phyloP scores from a whole-genome alignment of 2,329 filamentous ascomycete species.

The Acrodontium crateriforme region DNA sequence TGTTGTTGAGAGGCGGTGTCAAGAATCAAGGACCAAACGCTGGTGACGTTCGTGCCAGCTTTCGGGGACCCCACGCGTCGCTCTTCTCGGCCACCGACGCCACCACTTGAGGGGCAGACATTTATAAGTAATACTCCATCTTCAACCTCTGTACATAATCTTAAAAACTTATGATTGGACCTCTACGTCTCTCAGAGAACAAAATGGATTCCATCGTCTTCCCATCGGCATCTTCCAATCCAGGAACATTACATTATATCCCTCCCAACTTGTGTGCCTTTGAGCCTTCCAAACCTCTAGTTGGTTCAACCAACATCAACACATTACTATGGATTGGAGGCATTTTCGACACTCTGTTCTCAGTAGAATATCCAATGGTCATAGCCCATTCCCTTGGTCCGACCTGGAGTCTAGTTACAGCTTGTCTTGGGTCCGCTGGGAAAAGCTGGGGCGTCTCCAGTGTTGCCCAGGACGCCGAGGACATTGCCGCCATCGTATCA shows the following conservation, averaged over 20 bases:
- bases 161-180: no score
- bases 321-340: slow-evolving; percentile 58
- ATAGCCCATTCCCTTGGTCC: slow-evolving; percentile 36
- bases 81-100: no score
- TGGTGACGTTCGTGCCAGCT: no score
- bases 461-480: slow-evolving; percentile 39
- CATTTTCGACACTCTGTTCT: slow-evolving; percentile 55
- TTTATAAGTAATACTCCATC: no score
- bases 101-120: no score
- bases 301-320: slow-evolving; percentile 29
- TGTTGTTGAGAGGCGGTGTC: no score
- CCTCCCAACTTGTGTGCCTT: slow-evolving; percentile 30
- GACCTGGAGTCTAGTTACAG: slow-evolving; percentile 37
- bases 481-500: slow-evolving; percentile 37
- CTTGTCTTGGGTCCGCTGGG: slow-evolving; percentile 34
- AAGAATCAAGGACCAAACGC: no score
- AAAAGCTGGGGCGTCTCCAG: slow-evolving; percentile 40
- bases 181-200: no score
- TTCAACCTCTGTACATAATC: no score
- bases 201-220: no score
- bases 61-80: no score
- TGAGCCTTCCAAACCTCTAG: slow-evolving; percentile 25
- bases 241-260: slow-evolving; percentile 30
- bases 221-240: slow-evolving; percentile 3
- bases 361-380: slow-evolving; percentile 42